phyloP scores from a whole-genome alignment of 306 rosid genomes.

The Canavalia gladiata region DNA sequence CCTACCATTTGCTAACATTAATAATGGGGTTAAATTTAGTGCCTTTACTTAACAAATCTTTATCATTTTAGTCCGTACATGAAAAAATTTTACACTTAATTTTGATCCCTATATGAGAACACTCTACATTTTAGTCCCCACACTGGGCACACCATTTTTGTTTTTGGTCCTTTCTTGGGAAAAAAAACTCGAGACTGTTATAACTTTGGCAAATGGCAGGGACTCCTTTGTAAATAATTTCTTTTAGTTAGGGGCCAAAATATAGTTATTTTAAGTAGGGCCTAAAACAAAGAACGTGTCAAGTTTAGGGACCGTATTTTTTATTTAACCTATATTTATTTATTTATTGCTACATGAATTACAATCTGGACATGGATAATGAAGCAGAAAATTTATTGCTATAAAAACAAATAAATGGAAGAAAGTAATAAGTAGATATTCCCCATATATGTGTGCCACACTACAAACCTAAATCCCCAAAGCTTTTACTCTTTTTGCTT shows the following conservation, averaged over 20 bases:
- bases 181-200: not conserved
- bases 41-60: too few species aligned
- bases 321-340: not conserved
- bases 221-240: not conserved
- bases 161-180: not conserved
- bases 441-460: not conserved
- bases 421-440: slow-evolving; percentile 24
- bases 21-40: not conserved
- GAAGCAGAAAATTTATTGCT: slow-evolving; percentile 1
- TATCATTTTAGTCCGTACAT: not conserved
- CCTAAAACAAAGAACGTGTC: not conserved
- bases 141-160: too few species aligned
- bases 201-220: not conserved
- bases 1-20: not conserved
- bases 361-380: slow-evolving; percentile 32
- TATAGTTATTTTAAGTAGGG: not conserved
- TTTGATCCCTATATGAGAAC: not conserved
- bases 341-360: not conserved
- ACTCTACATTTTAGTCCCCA: too few species aligned
- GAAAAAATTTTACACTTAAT: not conserved
- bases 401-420: slow-evolving; percentile 33
- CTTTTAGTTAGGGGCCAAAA: not conserved
- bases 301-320: not conserved
- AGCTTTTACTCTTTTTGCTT: not conserved
- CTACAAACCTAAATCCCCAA: slow-evolving; percentile 23